Percentiles rank a stretch among this genome's conserved stretches.
Conservation (phyloP, 495 filamentous ascomycete species). For the Copromyces sp. region DNA sequence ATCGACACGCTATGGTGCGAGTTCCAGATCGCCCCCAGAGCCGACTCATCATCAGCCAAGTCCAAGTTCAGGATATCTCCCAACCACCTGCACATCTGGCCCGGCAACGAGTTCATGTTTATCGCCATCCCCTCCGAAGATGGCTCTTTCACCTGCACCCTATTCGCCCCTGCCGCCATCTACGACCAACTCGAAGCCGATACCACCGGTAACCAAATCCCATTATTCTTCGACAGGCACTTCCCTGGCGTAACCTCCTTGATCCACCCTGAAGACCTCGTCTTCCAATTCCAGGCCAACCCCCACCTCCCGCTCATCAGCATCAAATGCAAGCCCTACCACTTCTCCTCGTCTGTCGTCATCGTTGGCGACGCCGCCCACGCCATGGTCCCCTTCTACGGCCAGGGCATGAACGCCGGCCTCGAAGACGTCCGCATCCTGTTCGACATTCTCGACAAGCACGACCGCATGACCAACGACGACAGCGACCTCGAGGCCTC, state of each 20-base stretch:
- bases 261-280: constrained; percentile 57
- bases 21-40: constrained; percentile 58
- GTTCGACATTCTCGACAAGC: constrained; percentile 59
- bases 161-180: constrained; percentile 63
- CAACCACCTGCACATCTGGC: constrained; percentile 97
- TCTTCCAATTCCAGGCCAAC: constrained; percentile 61
- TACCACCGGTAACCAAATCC: constrained; percentile 36
- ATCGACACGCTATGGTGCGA: constrained; percentile 98
- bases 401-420: constrained; percentile 80
- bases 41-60: constrained; percentile 16
- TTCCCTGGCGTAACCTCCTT: constrained; percentile 84
- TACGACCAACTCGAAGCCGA: constrained; percentile 51
- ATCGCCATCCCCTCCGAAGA: constrained; percentile 90
- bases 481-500: constrained; percentile 15
- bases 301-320: constrained; percentile 86
- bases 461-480: constrained; percentile 28
- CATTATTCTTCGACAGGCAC: constrained; percentile 62
- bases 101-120: constrained; percentile 87
- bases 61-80: constrained; percentile 69
- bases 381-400: constrained; percentile 95
- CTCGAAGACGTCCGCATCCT: constrained; percentile 79
- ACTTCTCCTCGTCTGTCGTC: constrained; percentile 65
- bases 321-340: constrained; percentile 84
- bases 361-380: constrained; percentile 93
- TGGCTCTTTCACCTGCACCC: constrained; percentile 87